phyloP scores from a whole-genome alignment of 768 basidiomycete genomes.

The Lactarius sp. region DNA sequence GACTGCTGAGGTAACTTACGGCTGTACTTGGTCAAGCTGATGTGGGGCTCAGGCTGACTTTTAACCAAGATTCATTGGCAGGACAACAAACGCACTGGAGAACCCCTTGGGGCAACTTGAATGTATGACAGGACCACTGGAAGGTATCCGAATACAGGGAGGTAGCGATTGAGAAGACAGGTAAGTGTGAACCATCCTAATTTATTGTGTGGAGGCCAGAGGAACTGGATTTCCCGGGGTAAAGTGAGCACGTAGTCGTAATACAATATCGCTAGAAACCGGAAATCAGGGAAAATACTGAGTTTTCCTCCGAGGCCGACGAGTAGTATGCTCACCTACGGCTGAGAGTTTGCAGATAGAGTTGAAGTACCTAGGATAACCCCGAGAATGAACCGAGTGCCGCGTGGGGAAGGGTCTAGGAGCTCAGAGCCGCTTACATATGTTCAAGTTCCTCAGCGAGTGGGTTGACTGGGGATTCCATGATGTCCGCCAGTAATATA shows the following conservation, averaged over 20 bases:
- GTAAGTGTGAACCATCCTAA: constrained; percentile 39
- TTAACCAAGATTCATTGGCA: not conserved
- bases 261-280: constrained; percentile 29
- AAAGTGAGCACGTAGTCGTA: constrained; percentile 33
- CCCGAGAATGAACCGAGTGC: too few species aligned
- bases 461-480: not conserved
- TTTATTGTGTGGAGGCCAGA: constrained; percentile 39
- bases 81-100: not conserved
- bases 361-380: constrained; percentile 4
- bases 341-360: not conserved
- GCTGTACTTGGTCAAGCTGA: not conserved
- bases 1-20: not conserved
- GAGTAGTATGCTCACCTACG: not conserved
- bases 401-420: not conserved
- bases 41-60: not conserved
- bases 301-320: not conserved
- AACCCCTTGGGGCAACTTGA: not conserved
- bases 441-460: not conserved
- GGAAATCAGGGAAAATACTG: not conserved
- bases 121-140: constrained; percentile 27
- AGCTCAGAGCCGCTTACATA: not conserved
- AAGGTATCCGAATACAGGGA: constrained; percentile 38
- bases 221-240: constrained; percentile 36
- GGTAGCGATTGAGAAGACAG: constrained; percentile 49
- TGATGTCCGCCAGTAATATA: constrained; percentile 3